Evolutionary conservation across 164 flowering plant genomes (phyloP).

Genomic region (Magnolia officinalis): DNA sequence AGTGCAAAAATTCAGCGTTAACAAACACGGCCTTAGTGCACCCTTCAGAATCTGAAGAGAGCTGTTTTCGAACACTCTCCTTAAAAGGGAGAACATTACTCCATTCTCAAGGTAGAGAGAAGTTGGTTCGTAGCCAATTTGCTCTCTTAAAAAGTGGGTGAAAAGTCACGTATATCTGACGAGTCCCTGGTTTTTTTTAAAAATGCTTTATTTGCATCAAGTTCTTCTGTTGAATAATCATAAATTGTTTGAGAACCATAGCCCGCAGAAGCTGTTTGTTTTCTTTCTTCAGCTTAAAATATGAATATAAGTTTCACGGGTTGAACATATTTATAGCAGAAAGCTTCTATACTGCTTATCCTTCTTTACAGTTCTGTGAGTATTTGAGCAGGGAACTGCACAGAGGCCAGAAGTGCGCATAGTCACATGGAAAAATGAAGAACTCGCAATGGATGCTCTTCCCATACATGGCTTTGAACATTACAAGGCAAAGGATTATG

Average conservation of each 20-base stretch:
- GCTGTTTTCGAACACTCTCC: too few relatives aligned
- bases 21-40: too few relatives aligned
- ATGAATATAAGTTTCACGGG: not conserved
- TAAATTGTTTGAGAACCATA: not conserved
- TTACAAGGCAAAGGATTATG: conserved; percentile 95
- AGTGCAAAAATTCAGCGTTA: too few relatives aligned
- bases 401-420: conserved; percentile 96
- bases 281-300: too few relatives aligned
- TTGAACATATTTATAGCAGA: not conserved
- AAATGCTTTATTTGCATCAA: not conserved
- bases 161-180: not conserved
- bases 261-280: not conserved
- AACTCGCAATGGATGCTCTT: conserved; percentile 91
- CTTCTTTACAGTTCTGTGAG: not conserved
- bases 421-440: conserved; percentile 94
- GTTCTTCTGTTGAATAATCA: not conserved
- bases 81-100: too few relatives aligned
- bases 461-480: conserved; percentile 98
- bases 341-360: not conserved
- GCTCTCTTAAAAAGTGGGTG: not conserved
- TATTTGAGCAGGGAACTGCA: conserved; percentile 73
- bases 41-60: too few relatives aligned
- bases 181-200: too few relatives aligned
- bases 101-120: not conserved
- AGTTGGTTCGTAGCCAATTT: not conserved